phyloP scores from a whole-genome alignment of 2,329 filamentous ascomycete species.

The Tricladium varicosporioides region DNA sequence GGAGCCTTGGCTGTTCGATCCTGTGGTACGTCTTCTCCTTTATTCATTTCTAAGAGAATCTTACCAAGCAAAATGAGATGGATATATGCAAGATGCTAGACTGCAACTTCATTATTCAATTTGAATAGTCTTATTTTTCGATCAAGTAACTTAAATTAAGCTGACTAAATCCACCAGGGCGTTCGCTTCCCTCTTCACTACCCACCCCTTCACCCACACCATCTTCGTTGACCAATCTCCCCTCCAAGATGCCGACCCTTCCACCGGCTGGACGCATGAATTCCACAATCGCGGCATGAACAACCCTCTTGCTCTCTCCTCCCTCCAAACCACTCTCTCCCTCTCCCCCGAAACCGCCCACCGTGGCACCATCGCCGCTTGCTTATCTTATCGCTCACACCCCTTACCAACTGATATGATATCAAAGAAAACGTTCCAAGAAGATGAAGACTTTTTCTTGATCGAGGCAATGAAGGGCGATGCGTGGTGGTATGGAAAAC shows the following conservation, averaged over 20 bases:
- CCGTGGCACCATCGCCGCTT: constrained; percentile 30
- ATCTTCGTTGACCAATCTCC: constrained; percentile 35
- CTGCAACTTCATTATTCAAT: too few relatives aligned
- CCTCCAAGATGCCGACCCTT: constrained; percentile 28
- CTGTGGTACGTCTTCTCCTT: constrained; percentile 29
- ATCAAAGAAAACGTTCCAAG: not conserved
- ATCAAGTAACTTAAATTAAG: too few relatives aligned
- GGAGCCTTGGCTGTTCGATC: constrained; percentile 33
- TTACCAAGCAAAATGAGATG: too few relatives aligned
- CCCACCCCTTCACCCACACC: constrained; percentile 25
- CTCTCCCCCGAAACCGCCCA: constrained; percentile 26
- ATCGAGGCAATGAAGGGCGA: constrained; percentile 30
- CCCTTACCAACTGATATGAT: constrained; percentile 19
- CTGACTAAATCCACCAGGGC: constrained; percentile 21
- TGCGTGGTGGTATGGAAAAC: constrained; percentile 29
- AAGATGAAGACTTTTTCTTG: constrained; percentile 32
- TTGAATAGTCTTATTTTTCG: too few relatives aligned
- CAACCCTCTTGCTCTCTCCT: constrained; percentile 23
- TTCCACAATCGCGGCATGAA: constrained; percentile 34
- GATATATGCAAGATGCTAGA: too few relatives aligned
- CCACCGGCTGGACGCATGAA: constrained; percentile 26
- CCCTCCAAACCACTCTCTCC: constrained; percentile 27
- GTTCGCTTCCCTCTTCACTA: constrained; percentile 33
- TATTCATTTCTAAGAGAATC: too few relatives aligned
- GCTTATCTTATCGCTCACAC: constrained; percentile 30